Evolutionary conservation across 208 protist species (phyloP).

Genomic region (Spongospora subterranea): DNA sequence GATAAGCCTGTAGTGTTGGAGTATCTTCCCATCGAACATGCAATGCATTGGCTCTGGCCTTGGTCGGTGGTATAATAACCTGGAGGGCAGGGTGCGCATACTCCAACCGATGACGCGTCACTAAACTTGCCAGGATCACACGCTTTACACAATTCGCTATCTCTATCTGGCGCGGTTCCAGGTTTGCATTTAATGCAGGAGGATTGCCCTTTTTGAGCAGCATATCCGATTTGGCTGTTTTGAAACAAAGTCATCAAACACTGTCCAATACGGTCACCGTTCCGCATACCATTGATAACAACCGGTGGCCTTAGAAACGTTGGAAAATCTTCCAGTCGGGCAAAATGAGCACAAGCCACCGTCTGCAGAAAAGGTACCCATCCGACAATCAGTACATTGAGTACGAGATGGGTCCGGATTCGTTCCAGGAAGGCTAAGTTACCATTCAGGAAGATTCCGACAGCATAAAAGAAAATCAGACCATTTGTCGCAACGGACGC

Average conservation of each 20-base stretch:
- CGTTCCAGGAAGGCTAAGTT: not conserved
- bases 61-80: not conserved
- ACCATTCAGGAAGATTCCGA: too few relatives aligned
- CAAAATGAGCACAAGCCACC: not conserved
- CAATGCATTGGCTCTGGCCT: not conserved
- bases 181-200: not conserved
- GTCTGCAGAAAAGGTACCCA: not conserved
- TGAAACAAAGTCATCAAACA: not conserved
- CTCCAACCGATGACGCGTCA: not conserved
- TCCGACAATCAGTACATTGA: not conserved
- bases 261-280: not conserved
- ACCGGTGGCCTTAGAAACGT: too few relatives aligned
- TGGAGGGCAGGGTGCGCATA: not conserved
- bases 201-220: not conserved
- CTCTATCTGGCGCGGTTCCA: not conserved
- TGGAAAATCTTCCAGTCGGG: not conserved
- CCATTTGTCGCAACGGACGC: too few relatives aligned
- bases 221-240: not conserved
- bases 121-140: not conserved
- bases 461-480: too few relatives aligned
- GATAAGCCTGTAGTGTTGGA: not conserved
- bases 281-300: not conserved
- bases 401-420: not conserved
- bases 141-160: not conserved
- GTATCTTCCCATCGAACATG: not conserved